phyloP scores from a whole-genome alignment of 108 stramenopile species.

The Conticribra weissflogii region DNA sequence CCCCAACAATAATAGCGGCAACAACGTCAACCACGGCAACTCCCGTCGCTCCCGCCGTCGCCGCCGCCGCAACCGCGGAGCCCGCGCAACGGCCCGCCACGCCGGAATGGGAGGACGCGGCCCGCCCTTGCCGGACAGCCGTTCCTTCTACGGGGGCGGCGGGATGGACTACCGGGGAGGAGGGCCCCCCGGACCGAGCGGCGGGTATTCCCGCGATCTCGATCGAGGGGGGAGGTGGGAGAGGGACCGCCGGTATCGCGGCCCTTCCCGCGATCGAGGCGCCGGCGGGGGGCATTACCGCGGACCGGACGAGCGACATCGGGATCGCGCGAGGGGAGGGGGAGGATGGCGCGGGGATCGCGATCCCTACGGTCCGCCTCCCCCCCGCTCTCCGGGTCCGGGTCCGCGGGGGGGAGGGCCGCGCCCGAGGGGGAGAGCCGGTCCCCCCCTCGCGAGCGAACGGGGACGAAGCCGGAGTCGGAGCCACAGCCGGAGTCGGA shows the following conservation, averaged over 20 bases:
- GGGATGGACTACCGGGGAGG: not conserved
- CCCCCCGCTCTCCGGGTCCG: not conserved
- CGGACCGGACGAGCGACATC: too few relatives aligned
- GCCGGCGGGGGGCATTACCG: not conserved
- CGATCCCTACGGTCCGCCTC: slow-evolving; percentile 1
- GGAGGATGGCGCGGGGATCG: slow-evolving; percentile 34
- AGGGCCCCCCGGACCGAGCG: slow-evolving; percentile 6
- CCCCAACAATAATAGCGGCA: not conserved
- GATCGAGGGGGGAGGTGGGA: slow-evolving; percentile 7
- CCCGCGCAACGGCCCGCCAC: not conserved
- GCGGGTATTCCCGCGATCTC: not conserved
- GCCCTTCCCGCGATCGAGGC: slow-evolving; percentile 12
- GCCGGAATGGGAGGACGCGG: not conserved
- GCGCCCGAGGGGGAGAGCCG: not conserved
- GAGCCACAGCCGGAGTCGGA: slow-evolving; percentile 27
- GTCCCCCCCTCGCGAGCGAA: not conserved
- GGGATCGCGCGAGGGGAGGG: slow-evolving; percentile 14
- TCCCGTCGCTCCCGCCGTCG: not conserved
- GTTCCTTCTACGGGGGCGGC: slow-evolving; percentile 11
- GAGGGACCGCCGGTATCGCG: too few relatives aligned
- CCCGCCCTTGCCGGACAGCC: slow-evolving; percentile 6
- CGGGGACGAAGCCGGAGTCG: slow-evolving; percentile 27
- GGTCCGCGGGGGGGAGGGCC: not conserved
- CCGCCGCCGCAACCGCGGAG: slow-evolving; percentile 4
- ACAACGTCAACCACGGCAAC: not conserved